Percentiles rank a stretch among this genome's conserved stretches.
phyloP scores from a whole-genome alignment of 2,329 filamentous ascomycete species.

The Lachnellula hyalina region DNA sequence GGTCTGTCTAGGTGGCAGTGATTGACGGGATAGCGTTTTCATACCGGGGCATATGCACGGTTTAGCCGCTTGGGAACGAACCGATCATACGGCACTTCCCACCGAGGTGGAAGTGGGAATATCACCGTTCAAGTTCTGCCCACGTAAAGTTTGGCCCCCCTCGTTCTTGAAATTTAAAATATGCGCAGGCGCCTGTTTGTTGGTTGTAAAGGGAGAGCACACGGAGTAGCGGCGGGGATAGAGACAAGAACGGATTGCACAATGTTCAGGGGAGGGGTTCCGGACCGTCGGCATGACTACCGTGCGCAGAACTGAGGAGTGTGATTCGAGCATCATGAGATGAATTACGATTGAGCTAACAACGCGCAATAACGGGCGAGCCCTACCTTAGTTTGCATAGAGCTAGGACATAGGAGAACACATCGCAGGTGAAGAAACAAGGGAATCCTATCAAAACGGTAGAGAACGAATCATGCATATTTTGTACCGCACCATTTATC shows the following conservation, averaged over 20 bases:
- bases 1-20: slow-evolving; percentile 18
- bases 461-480: neutral
- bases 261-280: neutral
- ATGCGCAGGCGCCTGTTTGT: slow-evolving; percentile 13
- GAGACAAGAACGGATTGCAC: neutral
- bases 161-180: slow-evolving; percentile 2
- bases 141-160: neutral
- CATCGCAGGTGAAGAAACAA: neutral
- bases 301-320: neutral
- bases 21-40: neutral
- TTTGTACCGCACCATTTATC: too few species aligned
- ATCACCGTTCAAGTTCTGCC: neutral
- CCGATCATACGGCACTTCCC: slow-evolving; percentile 1
- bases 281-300: slow-evolving; percentile 5
- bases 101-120: neutral
- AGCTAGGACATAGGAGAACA: neutral
- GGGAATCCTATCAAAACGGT: neutral
- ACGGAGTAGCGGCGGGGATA: neutral
- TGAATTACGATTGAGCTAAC: neutral
- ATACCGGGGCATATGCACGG: slow-evolving; percentile 3
- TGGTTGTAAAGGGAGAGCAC: slow-evolving; percentile 1
- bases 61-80: slow-evolving; percentile 7
- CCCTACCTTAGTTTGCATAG: neutral
- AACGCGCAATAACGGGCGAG: neutral
- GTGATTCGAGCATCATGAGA: neutral